phyloP scores from a whole-genome alignment of 352 stramenopile species.

The Globisporangium megalacanthum region DNA sequence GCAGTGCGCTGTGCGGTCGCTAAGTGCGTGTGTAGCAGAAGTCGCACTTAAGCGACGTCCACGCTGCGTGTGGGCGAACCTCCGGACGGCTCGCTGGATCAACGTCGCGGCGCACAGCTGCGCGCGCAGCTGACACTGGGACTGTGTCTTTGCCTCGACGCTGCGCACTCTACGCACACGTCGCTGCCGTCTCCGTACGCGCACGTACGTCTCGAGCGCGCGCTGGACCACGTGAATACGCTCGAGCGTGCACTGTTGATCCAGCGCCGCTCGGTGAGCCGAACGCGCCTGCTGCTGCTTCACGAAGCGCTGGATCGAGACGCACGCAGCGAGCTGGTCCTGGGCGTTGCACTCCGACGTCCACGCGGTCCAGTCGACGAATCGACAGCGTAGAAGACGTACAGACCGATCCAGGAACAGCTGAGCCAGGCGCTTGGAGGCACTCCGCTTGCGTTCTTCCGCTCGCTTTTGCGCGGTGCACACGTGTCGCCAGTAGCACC shows the following conservation, averaged over 20 bases:
- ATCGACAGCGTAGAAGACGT: constrained; percentile 8
- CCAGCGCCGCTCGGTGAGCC: background rate
- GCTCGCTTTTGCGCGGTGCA: constrained; percentile 21
- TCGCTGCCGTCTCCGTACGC: background rate
- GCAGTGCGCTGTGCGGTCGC: constrained; percentile 12
- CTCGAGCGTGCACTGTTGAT: constrained; percentile 18
- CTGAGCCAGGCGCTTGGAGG: constrained; percentile 21
- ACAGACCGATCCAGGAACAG: constrained; percentile 21
- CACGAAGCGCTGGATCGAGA: constrained; percentile 27
- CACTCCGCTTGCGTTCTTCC: constrained; percentile 19
- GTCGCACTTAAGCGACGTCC: background rate
- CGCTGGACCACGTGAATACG: constrained; percentile 29
- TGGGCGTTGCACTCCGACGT: constrained; percentile 16
- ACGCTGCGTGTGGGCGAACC: background rate
- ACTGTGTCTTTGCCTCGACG: constrained; percentile 18
- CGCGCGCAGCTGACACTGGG: background rate
- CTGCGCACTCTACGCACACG: constrained; percentile 12
- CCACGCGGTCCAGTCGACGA: constrained; percentile 18
- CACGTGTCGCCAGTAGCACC: constrained; percentile 24
- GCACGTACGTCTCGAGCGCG: constrained; percentile 16
- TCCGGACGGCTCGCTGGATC: background rate
- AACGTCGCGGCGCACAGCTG: background rate
- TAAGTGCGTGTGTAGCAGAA: constrained; percentile 2
- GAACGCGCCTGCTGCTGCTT: constrained; percentile 1
- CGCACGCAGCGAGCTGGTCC: constrained; percentile 26